These are phyloP conservation scores for Penicillium sumatraense DNA, from an alignment of 2,329 filamentous ascomycete genomes.

Conservation along the genomic window DNA sequence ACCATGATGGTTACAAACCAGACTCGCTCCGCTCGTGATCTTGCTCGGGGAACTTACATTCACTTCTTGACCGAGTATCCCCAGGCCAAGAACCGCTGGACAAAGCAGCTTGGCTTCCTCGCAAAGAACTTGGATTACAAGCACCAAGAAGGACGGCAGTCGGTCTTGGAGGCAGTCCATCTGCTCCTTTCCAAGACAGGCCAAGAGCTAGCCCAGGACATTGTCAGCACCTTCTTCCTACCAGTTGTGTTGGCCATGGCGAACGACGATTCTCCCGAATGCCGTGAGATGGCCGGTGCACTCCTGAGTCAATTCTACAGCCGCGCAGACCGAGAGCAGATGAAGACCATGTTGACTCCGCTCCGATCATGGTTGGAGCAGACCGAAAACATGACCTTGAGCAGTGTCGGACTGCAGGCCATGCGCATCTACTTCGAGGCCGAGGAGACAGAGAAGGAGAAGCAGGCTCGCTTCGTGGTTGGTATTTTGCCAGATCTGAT, in stretches of 20 bases:
- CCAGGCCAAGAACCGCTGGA: conserved; percentile 85
- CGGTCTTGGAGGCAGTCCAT: conserved; percentile 90
- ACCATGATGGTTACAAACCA: conserved; percentile 96
- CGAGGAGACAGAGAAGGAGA: conserved; percentile 65
- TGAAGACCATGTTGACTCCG: conserved; percentile 71
- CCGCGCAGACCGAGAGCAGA: conserved; percentile 73
- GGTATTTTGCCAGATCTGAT: conserved; percentile 61
- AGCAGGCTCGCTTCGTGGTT: conserved; percentile 68
- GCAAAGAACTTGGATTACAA: conserved; percentile 90
- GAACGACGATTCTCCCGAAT: conserved; percentile 87
- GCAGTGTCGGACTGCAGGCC: conserved; percentile 75
- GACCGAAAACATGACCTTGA: conserved; percentile 71
- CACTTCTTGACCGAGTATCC: conserved; percentile 95
- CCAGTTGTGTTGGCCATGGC: conserved; percentile 82
- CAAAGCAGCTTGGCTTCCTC: conserved; percentile 86
- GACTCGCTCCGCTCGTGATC: conserved; percentile 81
- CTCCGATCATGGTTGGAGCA: conserved; percentile 78
- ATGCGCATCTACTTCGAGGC: conserved; percentile 84
- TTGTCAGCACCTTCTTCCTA: conserved; percentile 80
- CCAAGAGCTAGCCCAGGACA: conserved; percentile 79
- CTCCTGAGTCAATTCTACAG: conserved; percentile 81
- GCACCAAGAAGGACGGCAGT: conserved; percentile 83
- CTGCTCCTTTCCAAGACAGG: conserved; percentile 84
- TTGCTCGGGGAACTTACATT: conserved; percentile 87
- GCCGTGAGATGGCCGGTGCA: conserved; percentile 78